A percentile compares a stretch with the other conserved stretches of the same genome.
These are phyloP conservation scores for Xylariaceae sp. DNA, from an alignment of 2,329 filamentous ascomycete species.

Conservation along the genomic window DNA sequence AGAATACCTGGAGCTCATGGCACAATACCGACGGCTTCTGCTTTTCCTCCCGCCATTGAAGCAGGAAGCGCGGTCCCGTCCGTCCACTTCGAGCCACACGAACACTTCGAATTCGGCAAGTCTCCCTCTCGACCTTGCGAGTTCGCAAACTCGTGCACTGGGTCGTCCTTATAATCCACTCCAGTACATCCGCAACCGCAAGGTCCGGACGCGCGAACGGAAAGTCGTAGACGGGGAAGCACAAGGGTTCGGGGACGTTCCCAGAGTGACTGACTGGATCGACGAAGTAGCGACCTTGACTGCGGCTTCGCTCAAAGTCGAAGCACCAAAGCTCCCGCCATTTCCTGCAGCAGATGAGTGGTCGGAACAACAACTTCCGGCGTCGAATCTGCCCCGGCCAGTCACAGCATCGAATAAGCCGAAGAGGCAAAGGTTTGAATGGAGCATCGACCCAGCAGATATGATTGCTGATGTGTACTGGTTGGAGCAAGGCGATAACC, in stretches of 20 bases:
- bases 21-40: slow-evolving; percentile 78
- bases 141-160: slow-evolving; percentile 35
- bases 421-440: slow-evolving; percentile 73
- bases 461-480: slow-evolving; percentile 86
- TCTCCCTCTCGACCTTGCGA: slow-evolving; percentile 25
- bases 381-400: slow-evolving; percentile 37
- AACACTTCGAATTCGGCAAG: slow-evolving; percentile 33
- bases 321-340: slow-evolving; percentile 37
- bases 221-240: slow-evolving; percentile 66
- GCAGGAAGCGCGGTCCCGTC: slow-evolving; percentile 31
- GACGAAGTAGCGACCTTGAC: slow-evolving; percentile 56
- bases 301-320: slow-evolving; percentile 30
- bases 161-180: slow-evolving; percentile 83
- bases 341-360: slow-evolving; percentile 44
- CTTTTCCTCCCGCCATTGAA: slow-evolving; percentile 71
- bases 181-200: slow-evolving; percentile 87
- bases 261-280: slow-evolving; percentile 70
- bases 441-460: slow-evolving; percentile 78
- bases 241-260: slow-evolving; percentile 71
- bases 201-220: slow-evolving; percentile 73
- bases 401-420: slow-evolving; percentile 50
- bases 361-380: slow-evolving; percentile 32
- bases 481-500: slow-evolving; percentile 79
- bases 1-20: slow-evolving; percentile 76
- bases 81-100: slow-evolving; percentile 38